A percentile compares a stretch with the other conserved stretches of the same genome.
These are phyloP conservation scores for Cantharellus cinnabarinus DNA, from an alignment of 768 basidiomycete species.

Conservation along the genomic window DNA sequence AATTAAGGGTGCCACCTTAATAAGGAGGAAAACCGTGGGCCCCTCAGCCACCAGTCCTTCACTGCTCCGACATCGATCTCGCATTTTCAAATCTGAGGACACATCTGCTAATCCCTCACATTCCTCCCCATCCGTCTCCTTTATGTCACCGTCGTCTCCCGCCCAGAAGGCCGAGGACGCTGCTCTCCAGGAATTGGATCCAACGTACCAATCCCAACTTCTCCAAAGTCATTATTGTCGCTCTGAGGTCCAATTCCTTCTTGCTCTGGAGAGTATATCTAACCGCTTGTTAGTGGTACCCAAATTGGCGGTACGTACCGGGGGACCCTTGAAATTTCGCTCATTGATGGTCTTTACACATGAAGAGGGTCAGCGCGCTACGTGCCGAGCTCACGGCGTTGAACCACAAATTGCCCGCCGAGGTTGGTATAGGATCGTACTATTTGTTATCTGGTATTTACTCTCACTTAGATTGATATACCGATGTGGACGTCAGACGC, in stretches of 20 bases:
- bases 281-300: constrained; percentile 83
- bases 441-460: not conserved
- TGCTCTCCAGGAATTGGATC: constrained; percentile 47
- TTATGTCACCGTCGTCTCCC: constrained; percentile 11
- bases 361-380: constrained; percentile 56
- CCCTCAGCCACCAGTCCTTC: not conserved
- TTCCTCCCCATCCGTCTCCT: constrained; percentile 10
- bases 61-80: not conserved
- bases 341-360: not conserved
- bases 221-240: constrained; percentile 75
- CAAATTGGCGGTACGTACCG: constrained; percentile 38
- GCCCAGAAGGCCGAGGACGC: constrained; percentile 19
- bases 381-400: constrained; percentile 86
- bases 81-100: not conserved
- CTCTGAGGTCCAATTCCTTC: constrained; percentile 74
- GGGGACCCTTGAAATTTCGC: no score
- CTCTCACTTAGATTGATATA: constrained; percentile 17
- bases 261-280: constrained; percentile 78
- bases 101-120: not conserved
- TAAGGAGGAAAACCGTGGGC: not conserved
- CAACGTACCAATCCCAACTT: constrained; percentile 44
- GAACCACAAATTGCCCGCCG: constrained; percentile 91
- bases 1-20: not conserved
- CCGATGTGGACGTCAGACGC: constrained; percentile 35
- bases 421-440: constrained; percentile 29